Evolutionary conservation across 495 filamentous ascomycete genomes (phyloP), one percentile per base, ranked within the genome.

Genomic region (Penicillium chermesinum): DNA sequence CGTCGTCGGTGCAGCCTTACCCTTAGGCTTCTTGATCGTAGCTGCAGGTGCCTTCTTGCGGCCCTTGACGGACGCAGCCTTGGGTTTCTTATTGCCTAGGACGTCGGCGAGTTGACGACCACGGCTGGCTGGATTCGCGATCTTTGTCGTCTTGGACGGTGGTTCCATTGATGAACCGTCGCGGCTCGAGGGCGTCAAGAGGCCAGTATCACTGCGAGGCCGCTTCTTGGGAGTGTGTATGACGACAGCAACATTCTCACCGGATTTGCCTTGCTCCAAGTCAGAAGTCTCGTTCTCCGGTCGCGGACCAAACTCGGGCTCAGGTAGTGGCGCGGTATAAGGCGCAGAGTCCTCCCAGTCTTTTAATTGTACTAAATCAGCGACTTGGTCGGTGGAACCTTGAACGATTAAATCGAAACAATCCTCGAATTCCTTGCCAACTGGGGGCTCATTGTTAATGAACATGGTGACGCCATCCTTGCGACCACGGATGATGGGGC

Each of bases 401-500:
- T 79, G 79, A 41, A 98, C 84, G 9, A 97, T 80, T 49, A 96
- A 66, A 66, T 98, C 93, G 80, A 89, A 98, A 59, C 87, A 89
- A 48, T 89, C 82, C 59, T 90, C 88, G 46, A 96, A 86, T 40
- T 96, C 91, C 54, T 84, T 85, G 18, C 87, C 85, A 9, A 75
- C 73, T 7, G 93, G 93, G 0, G 86, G 79, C 47, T 93, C 88
- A 40, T 88, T 80, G 67, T 96, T 97, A 59, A 98, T 87, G 87
- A 91, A 98, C 36, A 95, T 85, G 1, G 90, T 86, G 38, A 96
- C 74, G n/a, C 93, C 94, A 53, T 93, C 89, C 49, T 86, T 80
- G 38, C 88, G 81, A 55, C 80, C 77, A 46, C 89, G 75, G 42
- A 91, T 86, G 8, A 87, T 75, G 14, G 76, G 78, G 64, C 91